Base-by-base conservation (phyloP, 2,329 filamentous ascomycete species). In the Arachnomyces sp. region DNA sequence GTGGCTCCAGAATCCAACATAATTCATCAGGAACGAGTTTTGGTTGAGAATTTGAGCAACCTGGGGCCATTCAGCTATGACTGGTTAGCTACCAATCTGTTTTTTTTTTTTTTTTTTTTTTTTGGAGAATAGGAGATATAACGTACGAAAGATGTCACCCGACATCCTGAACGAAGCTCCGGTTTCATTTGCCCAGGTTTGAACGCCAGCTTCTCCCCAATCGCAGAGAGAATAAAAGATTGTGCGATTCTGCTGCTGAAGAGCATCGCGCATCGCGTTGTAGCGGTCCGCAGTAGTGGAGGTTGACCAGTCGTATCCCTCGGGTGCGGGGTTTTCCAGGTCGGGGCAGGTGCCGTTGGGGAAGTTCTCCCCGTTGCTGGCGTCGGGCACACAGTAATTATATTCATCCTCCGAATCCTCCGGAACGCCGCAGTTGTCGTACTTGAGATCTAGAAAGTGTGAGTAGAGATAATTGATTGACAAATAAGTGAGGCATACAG, bases 171-270 rank as follows among this genome's bases (percentile, higher is more conserved):
- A 69, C 17, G 65, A 70, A 41, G 71, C 68, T 2, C 68, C 73
- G 0, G 67, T 70, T 4, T 53, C 48, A 40, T 67, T 67, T 5
- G 68, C 75, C 72, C 74, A 78, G 3, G 53, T 50, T 38, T 68
- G 64, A 3, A 77, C 72, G 12, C 68, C 59, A 0, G 68, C 72
- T 12, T 65, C 52, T 3, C 75, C 75, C 73, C 74, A 77, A 25
- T 71, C 63, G 51, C 73, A 78, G 11, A 78, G 57, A 8, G 63
- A 70, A 53, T 70, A 77, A 3, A 72, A 52, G 9, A 77, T 76
- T 0, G 66, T 61, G 11, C 66, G 59, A 35, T 67, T 58, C 38
- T 69, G 65, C 3, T 43, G 61, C 1, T 63, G 50, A 3, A 78
- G 58, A 1, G 71, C 71, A 50, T 76, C 66, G n/a, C 69, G 62